Evolutionary conservation across 179 eudicot species (phyloP).

Genomic region (Pouteria campechiana): DNA sequence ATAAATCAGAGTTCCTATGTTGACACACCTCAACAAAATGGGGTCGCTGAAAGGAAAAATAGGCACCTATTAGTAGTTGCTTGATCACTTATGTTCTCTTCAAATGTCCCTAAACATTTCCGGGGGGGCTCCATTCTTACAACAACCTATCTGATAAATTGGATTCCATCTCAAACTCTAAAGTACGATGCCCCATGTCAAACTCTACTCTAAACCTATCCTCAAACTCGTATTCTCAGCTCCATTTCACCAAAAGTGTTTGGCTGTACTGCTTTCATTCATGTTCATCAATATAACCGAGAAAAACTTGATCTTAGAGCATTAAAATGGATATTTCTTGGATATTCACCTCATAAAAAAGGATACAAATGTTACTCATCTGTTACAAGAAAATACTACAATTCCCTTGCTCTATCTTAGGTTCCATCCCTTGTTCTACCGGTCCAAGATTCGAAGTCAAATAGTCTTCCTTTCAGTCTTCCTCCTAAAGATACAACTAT

Average conservation of each 20-base stretch:
- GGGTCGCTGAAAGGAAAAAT: not conserved
- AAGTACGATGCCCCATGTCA: not conserved
- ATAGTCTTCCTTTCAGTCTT: not conserved
- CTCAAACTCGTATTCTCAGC: not conserved
- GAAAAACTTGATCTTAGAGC: not conserved
- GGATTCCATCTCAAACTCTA: not conserved
- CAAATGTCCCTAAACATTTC: not conserved
- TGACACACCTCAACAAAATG: not conserved
- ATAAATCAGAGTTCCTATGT: not conserved
- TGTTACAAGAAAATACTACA: not conserved
- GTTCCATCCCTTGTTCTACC: not conserved
- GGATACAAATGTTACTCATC: not conserved
- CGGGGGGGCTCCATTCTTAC: not conserved
- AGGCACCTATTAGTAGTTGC: not conserved
- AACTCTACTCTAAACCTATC: not conserved
- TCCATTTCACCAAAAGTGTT: not conserved
- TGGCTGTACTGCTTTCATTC: not conserved
- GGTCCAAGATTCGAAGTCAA: not conserved
- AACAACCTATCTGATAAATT: not conserved
- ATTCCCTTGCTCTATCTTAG: not conserved
- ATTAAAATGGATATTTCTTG: not conserved
- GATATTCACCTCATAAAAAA: no score
- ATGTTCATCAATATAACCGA: not conserved
- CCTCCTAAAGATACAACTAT: not conserved
- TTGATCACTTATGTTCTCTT: not conserved